Evolutionary conservation across 257 asterid genomes (phyloP).

Genomic region (Solanum appendiculatum): DNA sequence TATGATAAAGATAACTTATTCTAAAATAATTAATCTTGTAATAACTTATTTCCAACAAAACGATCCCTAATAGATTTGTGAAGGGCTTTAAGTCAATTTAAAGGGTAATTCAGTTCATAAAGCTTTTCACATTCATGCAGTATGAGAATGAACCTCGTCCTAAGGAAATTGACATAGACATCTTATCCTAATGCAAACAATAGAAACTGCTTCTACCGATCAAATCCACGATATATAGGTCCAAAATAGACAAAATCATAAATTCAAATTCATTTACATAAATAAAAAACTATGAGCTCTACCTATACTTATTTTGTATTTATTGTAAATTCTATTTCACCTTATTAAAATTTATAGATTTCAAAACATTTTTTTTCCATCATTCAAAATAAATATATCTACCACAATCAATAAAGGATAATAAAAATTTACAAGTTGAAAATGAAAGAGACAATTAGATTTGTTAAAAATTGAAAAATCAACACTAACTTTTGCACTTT

Average conservation of each 20-base stretch:
- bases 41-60: fast-evolving
- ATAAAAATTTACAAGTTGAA: not conserved
- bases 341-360: too few relatives aligned
- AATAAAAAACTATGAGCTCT: not conserved
- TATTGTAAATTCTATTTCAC: not conserved
- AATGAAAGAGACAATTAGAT: too few relatives aligned
- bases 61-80: not conserved
- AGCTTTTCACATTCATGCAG: too few relatives aligned
- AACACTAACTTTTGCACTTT: not conserved
- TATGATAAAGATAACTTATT: fast-evolving
- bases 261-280: not conserved
- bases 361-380: not conserved
- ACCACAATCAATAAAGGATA: too few relatives aligned
- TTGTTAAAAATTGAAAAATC: too few relatives aligned
- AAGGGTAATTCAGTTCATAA: not conserved
- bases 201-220: too few relatives aligned
- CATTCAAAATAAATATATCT: not conserved
- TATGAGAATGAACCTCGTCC: too few relatives aligned
- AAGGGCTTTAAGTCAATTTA: not conserved
- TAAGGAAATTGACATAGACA: too few relatives aligned
- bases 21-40: too few relatives aligned
- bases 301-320: not conserved
- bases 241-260: not conserved
- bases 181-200: too few relatives aligned
- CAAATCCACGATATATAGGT: too few relatives aligned